Conservation (phyloP, 2,329 filamentous ascomycete species). For the Ascomycota sp. region DNA sequence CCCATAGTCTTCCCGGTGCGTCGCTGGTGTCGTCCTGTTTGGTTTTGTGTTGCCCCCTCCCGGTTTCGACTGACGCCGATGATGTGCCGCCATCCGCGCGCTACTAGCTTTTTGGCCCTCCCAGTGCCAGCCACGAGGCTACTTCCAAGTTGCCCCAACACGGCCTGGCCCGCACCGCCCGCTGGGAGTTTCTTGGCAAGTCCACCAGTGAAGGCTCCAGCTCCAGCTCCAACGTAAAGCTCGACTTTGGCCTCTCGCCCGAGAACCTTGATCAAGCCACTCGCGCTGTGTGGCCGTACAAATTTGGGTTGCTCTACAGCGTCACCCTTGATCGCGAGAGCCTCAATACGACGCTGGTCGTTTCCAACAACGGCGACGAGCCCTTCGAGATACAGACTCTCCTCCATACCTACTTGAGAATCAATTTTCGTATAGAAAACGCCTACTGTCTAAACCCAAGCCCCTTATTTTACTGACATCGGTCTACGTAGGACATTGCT, state of each 20-base stretch:
- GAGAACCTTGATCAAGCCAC: slow-evolving; percentile 48
- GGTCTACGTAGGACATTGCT: slow-evolving; percentile 47
- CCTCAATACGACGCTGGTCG: slow-evolving; percentile 62
- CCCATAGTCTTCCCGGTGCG: slow-evolving; percentile 81
- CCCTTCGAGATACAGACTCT: slow-evolving; percentile 83
- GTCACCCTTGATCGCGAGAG: slow-evolving; percentile 61
- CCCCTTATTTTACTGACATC: too few species aligned
- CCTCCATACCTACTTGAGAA: slow-evolving; percentile 73
- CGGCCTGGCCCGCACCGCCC: slow-evolving; percentile 76
- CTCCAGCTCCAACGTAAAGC: slow-evolving; percentile 57
- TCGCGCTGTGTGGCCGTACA: slow-evolving; percentile 59
- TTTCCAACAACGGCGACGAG: slow-evolving; percentile 68
- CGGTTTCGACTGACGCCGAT: too few species aligned
- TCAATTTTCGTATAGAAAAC: slow-evolving; percentile 38
- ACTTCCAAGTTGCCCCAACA: slow-evolving; percentile 73
- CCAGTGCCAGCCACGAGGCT: slow-evolving; percentile 53
- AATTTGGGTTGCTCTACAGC: slow-evolving; percentile 83
- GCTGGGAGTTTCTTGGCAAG: slow-evolving; percentile 90
- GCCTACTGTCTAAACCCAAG: too few species aligned
- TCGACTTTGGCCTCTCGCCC: slow-evolving; percentile 81
- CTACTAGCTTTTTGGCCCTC: slow-evolving; percentile 63
- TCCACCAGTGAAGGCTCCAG: slow-evolving; percentile 34
- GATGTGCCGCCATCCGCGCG: neutral
- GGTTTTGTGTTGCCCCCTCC: neutral
- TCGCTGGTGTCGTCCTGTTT: slow-evolving; percentile 4